Conservation (phyloP, 2,329 filamentous ascomycete genomes). For the Zymoseptoria crescenta region DNA sequence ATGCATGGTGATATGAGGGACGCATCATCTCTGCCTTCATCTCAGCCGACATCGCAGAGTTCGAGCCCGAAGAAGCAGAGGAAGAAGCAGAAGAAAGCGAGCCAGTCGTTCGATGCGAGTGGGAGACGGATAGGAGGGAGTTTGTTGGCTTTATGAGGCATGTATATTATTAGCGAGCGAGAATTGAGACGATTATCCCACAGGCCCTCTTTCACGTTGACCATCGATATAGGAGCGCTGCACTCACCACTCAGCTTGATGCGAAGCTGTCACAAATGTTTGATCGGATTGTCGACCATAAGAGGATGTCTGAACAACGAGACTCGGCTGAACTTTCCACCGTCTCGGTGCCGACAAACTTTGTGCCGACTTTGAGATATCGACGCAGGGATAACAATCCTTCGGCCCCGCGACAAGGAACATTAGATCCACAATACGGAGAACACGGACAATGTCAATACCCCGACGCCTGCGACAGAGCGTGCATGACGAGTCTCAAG, state of each 20-base stretch:
- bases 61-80: slow-evolving; percentile 7
- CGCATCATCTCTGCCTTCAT: not conserved
- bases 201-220: too few species aligned
- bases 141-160: slow-evolving; percentile 9
- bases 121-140: slow-evolving; percentile 9
- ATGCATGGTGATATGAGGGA: not conserved
- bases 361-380: not conserved
- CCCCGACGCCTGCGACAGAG: not conserved
- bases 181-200: too few species aligned
- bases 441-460: not conserved
- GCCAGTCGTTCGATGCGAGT: slow-evolving; percentile 3
- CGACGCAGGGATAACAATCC: not conserved
- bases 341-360: not conserved
- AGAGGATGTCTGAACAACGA: not conserved
- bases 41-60: not conserved
- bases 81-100: slow-evolving; percentile 12
- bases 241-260: not conserved
- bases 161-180: not conserved
- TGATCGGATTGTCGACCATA: not conserved
- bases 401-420: not conserved
- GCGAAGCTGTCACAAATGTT: not conserved
- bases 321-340: not conserved
- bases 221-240: not conserved
- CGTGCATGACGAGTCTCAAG: not conserved
- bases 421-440: not conserved